Conservation (phyloP, 306 rosid genomes). For the Prunus dulcis region DNA sequence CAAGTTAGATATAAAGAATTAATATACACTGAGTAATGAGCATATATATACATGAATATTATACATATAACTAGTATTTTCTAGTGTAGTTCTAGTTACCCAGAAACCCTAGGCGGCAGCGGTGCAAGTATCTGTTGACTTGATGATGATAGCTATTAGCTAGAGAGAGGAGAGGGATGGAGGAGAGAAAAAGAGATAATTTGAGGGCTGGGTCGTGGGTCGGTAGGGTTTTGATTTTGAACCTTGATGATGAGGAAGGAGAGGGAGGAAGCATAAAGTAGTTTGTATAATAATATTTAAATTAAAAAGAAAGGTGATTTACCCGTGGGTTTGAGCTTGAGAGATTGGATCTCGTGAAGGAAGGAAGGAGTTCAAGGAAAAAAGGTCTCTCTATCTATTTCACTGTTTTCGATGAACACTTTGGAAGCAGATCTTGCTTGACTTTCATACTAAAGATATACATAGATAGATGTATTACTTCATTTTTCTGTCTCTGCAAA, state of each 20-base stretch:
- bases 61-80: too few relatives aligned
- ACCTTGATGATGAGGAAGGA: neutral
- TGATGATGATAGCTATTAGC: too few relatives aligned
- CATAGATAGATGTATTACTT: too few relatives aligned
- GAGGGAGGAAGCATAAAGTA: neutral
- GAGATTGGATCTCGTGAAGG: slow-evolving; percentile 65
- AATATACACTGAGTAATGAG: neutral
- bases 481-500: too few relatives aligned
- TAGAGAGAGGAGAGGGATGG: neutral
- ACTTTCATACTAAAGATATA: slow-evolving; percentile 22
- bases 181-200: neutral
- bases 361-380: slow-evolving; percentile 32
- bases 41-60: neutral
- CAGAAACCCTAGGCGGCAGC: too few relatives aligned
- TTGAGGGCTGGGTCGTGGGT: neutral
- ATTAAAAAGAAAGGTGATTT: slow-evolving; percentile 7
- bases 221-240: neutral
- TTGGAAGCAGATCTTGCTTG: slow-evolving; percentile 41
- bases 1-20: neutral
- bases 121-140: too few relatives aligned
- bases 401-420: slow-evolving; percentile 44
- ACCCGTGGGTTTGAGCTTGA: slow-evolving; percentile 24
- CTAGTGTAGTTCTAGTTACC: too few relatives aligned
- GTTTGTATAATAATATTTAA: neutral
- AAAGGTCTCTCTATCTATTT: slow-evolving; percentile 22